phyloP scores from a whole-genome alignment of 1,284 basidiomycete species.

The Pascua sp. region DNA sequence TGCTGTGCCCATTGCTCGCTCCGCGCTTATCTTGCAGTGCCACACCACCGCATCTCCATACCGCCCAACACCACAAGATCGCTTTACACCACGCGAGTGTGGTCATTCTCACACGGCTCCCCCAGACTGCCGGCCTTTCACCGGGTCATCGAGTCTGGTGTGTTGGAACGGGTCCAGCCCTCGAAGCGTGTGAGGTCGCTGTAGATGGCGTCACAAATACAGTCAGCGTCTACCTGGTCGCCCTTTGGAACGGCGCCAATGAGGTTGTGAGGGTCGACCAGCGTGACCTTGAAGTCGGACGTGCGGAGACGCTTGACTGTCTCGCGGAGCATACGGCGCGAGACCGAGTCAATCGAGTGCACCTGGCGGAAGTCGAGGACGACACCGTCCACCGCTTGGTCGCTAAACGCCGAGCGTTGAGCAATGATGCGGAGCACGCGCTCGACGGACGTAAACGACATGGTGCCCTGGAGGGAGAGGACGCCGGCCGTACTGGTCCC shows the following conservation, averaged over 20 bases:
- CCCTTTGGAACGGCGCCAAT: slow-evolving; percentile 2
- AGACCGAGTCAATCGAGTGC: slow-evolving; percentile 10
- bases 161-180: not conserved
- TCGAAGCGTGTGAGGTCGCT: slow-evolving; percentile 8
- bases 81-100: too few species aligned
- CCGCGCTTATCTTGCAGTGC: too few species aligned
- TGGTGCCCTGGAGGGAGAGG: slow-evolving; percentile 15
- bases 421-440: slow-evolving; percentile 16
- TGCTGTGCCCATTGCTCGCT: too few species aligned
- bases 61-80: too few species aligned
- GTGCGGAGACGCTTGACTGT: slow-evolving; percentile 5
- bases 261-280: slow-evolving; percentile 16
- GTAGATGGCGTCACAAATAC: slow-evolving; percentile 5
- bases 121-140: too few species aligned
- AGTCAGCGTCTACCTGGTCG: not conserved
- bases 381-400: slow-evolving; percentile 5
- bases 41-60: too few species aligned
- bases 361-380: slow-evolving; percentile 16
- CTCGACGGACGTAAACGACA: slow-evolving; percentile 19
- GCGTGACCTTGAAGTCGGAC: slow-evolving; percentile 1
- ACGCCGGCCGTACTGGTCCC: slow-evolving; percentile 4
- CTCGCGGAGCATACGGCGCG: slow-evolving; percentile 16
- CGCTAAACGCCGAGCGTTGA: not conserved
- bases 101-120: too few species aligned
- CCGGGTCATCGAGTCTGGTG: too few species aligned